These are phyloP conservation scores for Ammopiptanthus mongolicus DNA, from an alignment of 306 rosid genomes.

Conservation along the genomic window DNA sequence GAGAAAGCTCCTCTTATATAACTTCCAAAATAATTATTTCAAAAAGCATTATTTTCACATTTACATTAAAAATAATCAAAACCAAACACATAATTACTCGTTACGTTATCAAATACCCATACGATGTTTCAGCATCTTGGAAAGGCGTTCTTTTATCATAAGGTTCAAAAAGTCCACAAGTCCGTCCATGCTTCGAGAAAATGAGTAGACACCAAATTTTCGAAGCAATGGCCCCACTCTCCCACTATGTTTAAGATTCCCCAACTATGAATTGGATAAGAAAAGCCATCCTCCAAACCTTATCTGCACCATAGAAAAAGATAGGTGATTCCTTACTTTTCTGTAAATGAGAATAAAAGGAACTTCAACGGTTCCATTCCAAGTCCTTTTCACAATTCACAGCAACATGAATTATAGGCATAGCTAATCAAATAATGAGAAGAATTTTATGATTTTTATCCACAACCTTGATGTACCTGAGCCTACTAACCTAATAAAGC, in stretches of 20 bases:
- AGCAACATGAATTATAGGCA: neutral
- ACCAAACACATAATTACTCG: too few relatives aligned
- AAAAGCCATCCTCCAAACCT: conserved; percentile 18
- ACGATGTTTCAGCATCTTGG: too few relatives aligned
- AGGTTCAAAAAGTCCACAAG: conserved; percentile 12
- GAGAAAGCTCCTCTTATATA: too few relatives aligned
- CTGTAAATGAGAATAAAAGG: neutral
- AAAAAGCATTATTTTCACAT: too few relatives aligned
- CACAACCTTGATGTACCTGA: neutral
- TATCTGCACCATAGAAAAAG: neutral
- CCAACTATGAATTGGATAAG: neutral
- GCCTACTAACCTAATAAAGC: neutral
- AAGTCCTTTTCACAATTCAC: neutral
- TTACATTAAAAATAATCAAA: too few relatives aligned
- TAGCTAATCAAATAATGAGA: neutral
- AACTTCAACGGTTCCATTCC: conserved; percentile 28
- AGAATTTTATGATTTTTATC: neutral
- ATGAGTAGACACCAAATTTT: neutral
- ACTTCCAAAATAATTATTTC: too few relatives aligned
- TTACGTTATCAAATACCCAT: too few relatives aligned
- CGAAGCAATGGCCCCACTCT: conserved; percentile 35
- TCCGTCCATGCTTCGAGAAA: neutral
- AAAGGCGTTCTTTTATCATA: too few relatives aligned
- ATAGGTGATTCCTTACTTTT: neutral
- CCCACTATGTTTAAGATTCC: conserved; percentile 37